Conservation (phyloP, 2,329 filamentous ascomycete species). For the Rhynchosporium secalis region DNA sequence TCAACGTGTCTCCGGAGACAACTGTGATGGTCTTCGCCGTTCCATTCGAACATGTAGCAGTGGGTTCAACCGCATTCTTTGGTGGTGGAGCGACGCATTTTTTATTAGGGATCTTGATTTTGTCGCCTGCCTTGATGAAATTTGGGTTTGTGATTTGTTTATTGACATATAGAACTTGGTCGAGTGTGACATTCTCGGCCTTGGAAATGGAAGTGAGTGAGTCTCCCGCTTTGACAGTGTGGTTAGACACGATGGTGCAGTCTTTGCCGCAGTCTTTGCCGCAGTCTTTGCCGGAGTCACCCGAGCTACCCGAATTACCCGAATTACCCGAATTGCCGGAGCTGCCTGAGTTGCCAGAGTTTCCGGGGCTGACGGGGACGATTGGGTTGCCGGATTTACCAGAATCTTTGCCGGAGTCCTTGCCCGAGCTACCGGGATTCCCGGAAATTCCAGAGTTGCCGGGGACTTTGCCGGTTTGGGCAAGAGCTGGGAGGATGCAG, state of each 20-base stretch:
- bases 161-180: constrained; percentile 26
- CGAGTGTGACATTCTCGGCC: constrained; percentile 17
- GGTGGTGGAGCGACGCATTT: constrained; percentile 20
- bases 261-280: not conserved
- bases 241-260: constrained; percentile 22
- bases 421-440: too few relatives aligned
- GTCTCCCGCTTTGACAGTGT: constrained; percentile 22
- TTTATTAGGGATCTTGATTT: constrained; percentile 19
- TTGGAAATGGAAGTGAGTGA: constrained; percentile 18
- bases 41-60: constrained; percentile 21
- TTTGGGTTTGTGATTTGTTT: constrained; percentile 23
- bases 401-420: too few relatives aligned
- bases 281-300: too few relatives aligned
- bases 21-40: constrained; percentile 17
- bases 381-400: too few relatives aligned
- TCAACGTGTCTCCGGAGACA: constrained; percentile 21
- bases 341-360: too few relatives aligned
- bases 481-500: constrained; percentile 8
- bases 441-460: too few relatives aligned
- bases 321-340: too few relatives aligned
- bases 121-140: constrained; percentile 21
- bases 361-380: too few relatives aligned
- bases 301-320: too few relatives aligned
- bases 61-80: constrained; percentile 13
- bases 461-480: constrained; percentile 1